Evolutionary conservation across 805 yeast species (phyloP).

Genomic region (Suhomyces xylopsoci): DNA sequence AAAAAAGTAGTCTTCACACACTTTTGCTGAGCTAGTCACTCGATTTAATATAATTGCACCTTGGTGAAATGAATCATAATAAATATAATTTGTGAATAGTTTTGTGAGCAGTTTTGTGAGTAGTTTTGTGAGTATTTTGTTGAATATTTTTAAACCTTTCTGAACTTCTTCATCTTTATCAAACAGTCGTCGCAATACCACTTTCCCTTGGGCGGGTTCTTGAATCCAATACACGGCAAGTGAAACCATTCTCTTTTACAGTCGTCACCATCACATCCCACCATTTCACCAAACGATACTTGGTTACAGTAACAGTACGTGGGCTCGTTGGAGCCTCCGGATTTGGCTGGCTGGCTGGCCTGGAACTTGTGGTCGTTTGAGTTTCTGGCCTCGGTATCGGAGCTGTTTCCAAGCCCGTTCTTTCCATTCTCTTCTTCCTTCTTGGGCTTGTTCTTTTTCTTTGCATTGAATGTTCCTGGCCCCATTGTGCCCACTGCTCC

Average conservation of each 20-base stretch:
- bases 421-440: conserved; percentile 9
- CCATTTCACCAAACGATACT: conserved; percentile 98
- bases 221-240: conserved; percentile 85
- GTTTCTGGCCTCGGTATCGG: conserved; percentile 14
- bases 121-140: too few species aligned
- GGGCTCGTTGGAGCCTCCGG: conserved; percentile 50
- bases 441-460: conserved; percentile 17
- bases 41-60: too few species aligned
- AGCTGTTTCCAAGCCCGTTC: conserved; percentile 3
- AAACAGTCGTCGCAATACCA: conserved; percentile 47
- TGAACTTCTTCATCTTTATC: conserved; percentile 29
- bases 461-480: background rate
- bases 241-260: conserved; percentile 96
- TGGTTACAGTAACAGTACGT: conserved; percentile 95
- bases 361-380: background rate
- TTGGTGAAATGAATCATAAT: too few species aligned
- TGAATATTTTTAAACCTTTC: background rate
- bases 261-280: conserved; percentile 93
- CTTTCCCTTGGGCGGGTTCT: conserved; percentile 70
- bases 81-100: too few species aligned
- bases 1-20: too few species aligned
- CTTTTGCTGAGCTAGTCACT: too few species aligned
- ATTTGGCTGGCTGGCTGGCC: background rate
- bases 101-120: too few species aligned
- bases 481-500: background rate